A percentile compares a stretch with the other conserved stretches of the same genome.
These are phyloP conservation scores for Nakaseomyces kungkrabaensis DNA, from an alignment of 1,139 yeast genomes.

Conservation along the genomic window DNA sequence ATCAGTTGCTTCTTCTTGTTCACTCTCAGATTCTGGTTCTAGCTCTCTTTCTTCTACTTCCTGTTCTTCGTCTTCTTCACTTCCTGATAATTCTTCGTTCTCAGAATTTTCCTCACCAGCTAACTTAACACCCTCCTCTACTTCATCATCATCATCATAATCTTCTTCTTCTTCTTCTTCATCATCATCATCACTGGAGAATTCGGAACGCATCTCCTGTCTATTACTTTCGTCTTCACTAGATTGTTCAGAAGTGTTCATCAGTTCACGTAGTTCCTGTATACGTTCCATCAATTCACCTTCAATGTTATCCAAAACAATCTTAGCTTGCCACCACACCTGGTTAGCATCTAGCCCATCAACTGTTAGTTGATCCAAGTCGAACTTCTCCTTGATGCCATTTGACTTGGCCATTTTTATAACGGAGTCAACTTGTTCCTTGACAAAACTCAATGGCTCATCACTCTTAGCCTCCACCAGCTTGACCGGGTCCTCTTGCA, in stretches of 20 bases:
- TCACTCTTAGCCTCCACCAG: constrained; percentile 10
- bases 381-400: constrained; percentile 41
- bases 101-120: constrained; percentile 19
- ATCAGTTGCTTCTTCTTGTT: constrained; percentile 13
- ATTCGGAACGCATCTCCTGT: constrained; percentile 10
- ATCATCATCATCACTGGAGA: constrained; percentile 20
- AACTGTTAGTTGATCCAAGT: constrained; percentile 69
- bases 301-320: constrained; percentile 64
- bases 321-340: constrained; percentile 86
- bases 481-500: constrained; percentile 11
- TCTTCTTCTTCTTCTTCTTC: constrained; percentile 23
- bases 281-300: constrained; percentile 45
- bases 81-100: constrained; percentile 13
- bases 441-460: constrained; percentile 11
- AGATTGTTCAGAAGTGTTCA: constrained; percentile 19
- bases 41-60: constrained; percentile 20
- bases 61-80: constrained; percentile 22
- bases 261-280: constrained; percentile 33
- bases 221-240: constrained; percentile 21
- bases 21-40: constrained; percentile 24
- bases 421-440: constrained; percentile 24
- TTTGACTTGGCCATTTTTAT: constrained; percentile 15
- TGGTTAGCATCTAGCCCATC: constrained; percentile 88
- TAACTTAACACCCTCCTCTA: constrained; percentile 20
- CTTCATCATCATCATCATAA: constrained; percentile 22